Evolutionary conservation across 441 rosid genomes (phyloP), one percentile per base, ranked within the genome.

Genomic region (Erodium moschatum): DNA sequence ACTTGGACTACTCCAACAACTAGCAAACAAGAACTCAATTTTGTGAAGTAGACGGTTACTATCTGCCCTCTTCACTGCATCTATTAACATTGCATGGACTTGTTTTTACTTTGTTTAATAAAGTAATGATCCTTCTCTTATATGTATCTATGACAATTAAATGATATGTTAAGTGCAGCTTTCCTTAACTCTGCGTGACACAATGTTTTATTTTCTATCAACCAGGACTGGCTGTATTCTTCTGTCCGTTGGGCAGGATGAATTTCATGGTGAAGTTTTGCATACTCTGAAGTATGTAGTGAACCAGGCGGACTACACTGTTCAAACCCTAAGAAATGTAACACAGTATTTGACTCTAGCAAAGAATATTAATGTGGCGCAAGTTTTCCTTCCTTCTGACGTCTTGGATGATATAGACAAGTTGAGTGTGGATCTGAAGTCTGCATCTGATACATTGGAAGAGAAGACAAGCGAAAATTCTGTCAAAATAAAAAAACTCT

Each of bases 261-360:
- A 89, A 71, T 93, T 93, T 83, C 93, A 89, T 62, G 72, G 69
- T 46, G 93, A 88, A 81, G 95, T 81, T 67, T 72, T 89, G 76
- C 77, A 76, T 69, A 93, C 98, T 67, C 78, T 93, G 69, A 86
- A 82, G 63, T 93, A 85, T 76, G 96, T 93, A 4, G 95, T 93
- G 16, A 88, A 93, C 80, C 97, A 88, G 72, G 89, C 96, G 9
- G 93, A 91, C 79, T 93, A 87, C 82, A 91, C 96, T 3, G 96
- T 88, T 64, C 79, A 84, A 77, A 89, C 84, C 67, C 84, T 93
- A 67, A 82, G 76, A 75, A 91, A 93, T 77, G 98, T 93, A 52
- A 93, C 97, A 0, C 81, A 79, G 48, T 93, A 93, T 83, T 81
- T 93, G n/a, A 77, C 91, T 46, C 91, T 93, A 68, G 97, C 98